Conservation (phyloP, 1,284 basidiomycete genomes). For the Tylopilus microsporus region DNA sequence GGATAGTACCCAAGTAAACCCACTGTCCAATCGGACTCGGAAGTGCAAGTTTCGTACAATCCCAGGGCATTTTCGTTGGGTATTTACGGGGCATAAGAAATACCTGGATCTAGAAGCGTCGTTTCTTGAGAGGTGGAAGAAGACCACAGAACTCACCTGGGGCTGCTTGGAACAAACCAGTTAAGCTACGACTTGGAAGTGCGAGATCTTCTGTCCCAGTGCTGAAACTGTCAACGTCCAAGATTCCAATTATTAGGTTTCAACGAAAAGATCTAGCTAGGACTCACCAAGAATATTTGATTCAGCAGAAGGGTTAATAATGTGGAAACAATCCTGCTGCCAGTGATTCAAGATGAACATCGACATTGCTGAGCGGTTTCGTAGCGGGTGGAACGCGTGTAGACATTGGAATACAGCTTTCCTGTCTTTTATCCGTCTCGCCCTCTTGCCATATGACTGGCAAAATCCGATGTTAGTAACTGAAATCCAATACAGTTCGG, state of each 20-base stretch:
- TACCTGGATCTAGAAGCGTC: slow-evolving; percentile 5
- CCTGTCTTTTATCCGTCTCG: slow-evolving; percentile 17
- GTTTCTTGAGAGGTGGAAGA: neutral
- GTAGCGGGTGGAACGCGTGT: neutral
- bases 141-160: slow-evolving; percentile 5
- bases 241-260: slow-evolving; percentile 4
- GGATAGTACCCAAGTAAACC: neutral
- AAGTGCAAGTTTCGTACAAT: neutral
- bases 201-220: neutral
- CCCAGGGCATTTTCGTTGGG: slow-evolving; percentile 6
- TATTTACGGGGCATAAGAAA: neutral
- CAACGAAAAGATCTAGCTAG: neutral
- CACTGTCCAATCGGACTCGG: neutral
- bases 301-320: neutral
- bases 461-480: too few species aligned
- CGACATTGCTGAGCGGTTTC: slow-evolving; percentile 6
- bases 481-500: too few species aligned
- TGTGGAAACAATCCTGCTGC: neutral
- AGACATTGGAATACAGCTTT: neutral
- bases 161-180: neutral
- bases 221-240: neutral
- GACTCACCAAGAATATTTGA: neutral
- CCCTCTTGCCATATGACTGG: too few species aligned
- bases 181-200: neutral
- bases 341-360: neutral